Conservation (phyloP, 2,329 filamentous ascomycete genomes). For the Raffaelea ambrosiae region DNA sequence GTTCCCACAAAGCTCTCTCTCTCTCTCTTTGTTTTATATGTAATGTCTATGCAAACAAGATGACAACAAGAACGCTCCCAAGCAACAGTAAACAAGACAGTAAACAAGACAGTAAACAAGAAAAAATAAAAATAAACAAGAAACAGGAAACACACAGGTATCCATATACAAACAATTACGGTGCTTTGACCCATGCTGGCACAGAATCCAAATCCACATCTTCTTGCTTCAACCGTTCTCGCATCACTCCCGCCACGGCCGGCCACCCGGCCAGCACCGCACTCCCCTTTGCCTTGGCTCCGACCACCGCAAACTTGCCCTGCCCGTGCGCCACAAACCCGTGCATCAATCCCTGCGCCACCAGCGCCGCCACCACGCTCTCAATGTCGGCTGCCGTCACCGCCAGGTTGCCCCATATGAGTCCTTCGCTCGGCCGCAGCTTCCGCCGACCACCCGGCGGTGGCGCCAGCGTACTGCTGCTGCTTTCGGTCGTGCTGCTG, state of each 20-base stretch:
- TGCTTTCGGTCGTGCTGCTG: background rate
- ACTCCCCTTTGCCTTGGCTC: constrained; percentile 58
- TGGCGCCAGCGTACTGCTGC: constrained; percentile 29
- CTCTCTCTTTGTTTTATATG: too few species aligned
- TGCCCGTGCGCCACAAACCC: constrained; percentile 77
- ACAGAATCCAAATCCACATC: constrained; percentile 41
- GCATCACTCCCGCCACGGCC: constrained; percentile 59
- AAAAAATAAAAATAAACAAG: background rate
- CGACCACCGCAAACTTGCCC: constrained; percentile 72
- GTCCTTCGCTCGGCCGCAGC: constrained; percentile 48
- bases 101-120: background rate
- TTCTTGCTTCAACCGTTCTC: constrained; percentile 49
- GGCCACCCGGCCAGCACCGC: constrained; percentile 69
- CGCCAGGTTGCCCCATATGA: constrained; percentile 55
- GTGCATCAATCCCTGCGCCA: constrained; percentile 71
- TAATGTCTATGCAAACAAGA: too few species aligned
- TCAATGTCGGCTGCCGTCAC: constrained; percentile 62
- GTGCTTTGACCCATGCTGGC: constrained; percentile 22
- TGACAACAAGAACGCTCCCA: background rate
- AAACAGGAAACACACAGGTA: background rate
- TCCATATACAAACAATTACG: constrained; percentile 3
- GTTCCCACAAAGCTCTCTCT: too few species aligned
- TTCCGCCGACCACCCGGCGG: constrained; percentile 36
- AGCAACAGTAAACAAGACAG: background rate
- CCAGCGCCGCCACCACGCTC: constrained; percentile 64